phyloP scores from a whole-genome alignment of 1,284 basidiomycete genomes.

The Trametes versicolor region DNA sequence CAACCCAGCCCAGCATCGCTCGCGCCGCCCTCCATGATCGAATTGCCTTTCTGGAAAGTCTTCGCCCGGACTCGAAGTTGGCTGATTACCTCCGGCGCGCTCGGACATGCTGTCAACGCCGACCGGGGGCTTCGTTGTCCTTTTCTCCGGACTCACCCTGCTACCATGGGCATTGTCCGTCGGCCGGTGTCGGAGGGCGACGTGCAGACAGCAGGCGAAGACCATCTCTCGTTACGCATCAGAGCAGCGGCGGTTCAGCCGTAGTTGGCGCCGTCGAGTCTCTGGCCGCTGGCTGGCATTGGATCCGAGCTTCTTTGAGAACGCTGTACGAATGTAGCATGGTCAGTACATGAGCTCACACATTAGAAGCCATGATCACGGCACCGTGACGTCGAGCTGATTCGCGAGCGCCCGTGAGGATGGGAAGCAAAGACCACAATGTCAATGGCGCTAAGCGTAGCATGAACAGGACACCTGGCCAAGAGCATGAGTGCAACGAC shows the following conservation, averaged over 20 bases:
- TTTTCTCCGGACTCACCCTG: conserved; percentile 2
- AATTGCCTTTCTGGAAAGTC: conserved; percentile 10
- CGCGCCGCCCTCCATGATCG: conserved; percentile 17
- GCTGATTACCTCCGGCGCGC: conserved; percentile 24
- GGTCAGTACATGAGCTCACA: neutral
- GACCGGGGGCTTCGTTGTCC: conserved; percentile 8
- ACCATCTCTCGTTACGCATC: neutral
- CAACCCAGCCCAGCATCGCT: conserved; percentile 13
- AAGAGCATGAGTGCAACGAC: too few species aligned
- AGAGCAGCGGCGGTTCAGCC: neutral
- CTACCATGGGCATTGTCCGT: neutral
- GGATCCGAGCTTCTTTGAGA: neutral
- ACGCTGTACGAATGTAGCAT: neutral
- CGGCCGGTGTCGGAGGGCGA: neutral
- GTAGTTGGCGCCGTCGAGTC: neutral
- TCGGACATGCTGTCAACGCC: conserved; percentile 26
- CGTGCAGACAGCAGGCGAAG: neutral
- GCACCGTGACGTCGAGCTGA: neutral
- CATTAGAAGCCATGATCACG: neutral
- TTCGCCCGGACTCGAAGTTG: conserved; percentile 5
- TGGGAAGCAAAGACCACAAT: neutral
- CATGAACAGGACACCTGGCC: neutral
- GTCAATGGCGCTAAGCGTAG: neutral
- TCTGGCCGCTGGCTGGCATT: neutral
- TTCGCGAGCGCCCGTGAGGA: neutral